A percentile compares a stretch with the other conserved stretches of the same genome.
These are phyloP conservation scores for Moricandia moricandioides DNA, from an alignment of 345 rosid genomes.

Conservation along the genomic window DNA sequence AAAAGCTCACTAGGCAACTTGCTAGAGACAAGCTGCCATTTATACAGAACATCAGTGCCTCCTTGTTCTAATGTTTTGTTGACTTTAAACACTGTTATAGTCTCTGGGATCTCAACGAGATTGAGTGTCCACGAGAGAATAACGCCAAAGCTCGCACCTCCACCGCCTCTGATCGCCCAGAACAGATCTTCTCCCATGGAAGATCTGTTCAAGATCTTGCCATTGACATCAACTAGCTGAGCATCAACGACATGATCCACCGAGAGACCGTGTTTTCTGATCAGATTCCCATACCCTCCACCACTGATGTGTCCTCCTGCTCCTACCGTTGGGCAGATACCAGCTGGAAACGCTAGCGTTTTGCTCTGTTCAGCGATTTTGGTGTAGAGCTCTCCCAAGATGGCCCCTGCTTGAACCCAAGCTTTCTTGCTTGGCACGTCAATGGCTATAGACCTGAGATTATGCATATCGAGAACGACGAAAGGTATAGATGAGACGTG, in stretches of 20 bases:
- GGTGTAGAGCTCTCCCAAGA: constrained; percentile 49
- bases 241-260: constrained; percentile 55
- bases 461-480: constrained; percentile 42
- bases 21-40: constrained; percentile 40
- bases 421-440: constrained; percentile 35
- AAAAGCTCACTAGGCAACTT: constrained; percentile 29
- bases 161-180: constrained; percentile 63
- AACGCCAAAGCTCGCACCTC: constrained; percentile 52
- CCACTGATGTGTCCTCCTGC: constrained; percentile 49
- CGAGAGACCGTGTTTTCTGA: constrained; percentile 50
- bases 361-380: constrained; percentile 42
- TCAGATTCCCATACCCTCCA: constrained; percentile 51
- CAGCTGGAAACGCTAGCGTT: constrained; percentile 45
- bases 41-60: constrained; percentile 25
- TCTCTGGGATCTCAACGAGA: constrained; percentile 45
- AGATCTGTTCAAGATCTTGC: constrained; percentile 41
- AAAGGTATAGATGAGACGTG: constrained; percentile 18
- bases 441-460: constrained; percentile 39
- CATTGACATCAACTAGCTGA: constrained; percentile 42
- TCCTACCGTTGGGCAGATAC: constrained; percentile 47
- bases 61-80: constrained; percentile 29
- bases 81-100: constrained; percentile 38
- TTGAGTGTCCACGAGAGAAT: constrained; percentile 46
- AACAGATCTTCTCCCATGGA: constrained; percentile 57
- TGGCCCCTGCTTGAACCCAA: constrained; percentile 56